Conservation (phyloP, 73 alveolate genomes). For the Paramecium caudatum region DNA sequence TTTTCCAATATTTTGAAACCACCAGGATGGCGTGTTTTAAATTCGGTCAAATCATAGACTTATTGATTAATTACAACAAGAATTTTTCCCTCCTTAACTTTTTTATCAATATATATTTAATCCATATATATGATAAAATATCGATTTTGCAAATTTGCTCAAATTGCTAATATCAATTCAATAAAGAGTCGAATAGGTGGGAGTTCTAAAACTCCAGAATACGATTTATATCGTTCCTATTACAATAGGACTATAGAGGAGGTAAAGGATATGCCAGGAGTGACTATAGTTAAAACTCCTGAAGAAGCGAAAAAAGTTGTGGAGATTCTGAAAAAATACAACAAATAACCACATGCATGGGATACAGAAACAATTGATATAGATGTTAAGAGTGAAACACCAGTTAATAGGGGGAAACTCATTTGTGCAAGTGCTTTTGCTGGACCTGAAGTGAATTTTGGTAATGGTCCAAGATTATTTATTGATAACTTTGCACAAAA, state of each 20-base stretch:
- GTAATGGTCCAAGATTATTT: slow-evolving; percentile 94
- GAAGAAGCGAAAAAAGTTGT: slow-evolving; percentile 83
- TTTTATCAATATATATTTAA: slow-evolving; percentile 35
- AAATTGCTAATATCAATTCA: background rate
- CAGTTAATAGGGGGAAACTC: slow-evolving; percentile 88
- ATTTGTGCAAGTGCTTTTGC: slow-evolving; percentile 90
- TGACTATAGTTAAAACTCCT: slow-evolving; percentile 84
- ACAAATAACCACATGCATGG: slow-evolving; percentile 92
- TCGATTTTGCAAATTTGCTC: slow-evolving; percentile 43
- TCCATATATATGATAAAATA: slow-evolving; percentile 52
- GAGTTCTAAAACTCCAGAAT: slow-evolving; percentile 61
- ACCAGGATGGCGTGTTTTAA: slow-evolving; percentile 37
- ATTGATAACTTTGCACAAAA: slow-evolving; percentile 89
- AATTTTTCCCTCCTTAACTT: background rate
- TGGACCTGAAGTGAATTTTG: slow-evolving; percentile 96
- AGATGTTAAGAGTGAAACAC: slow-evolving; percentile 86
- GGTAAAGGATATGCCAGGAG: slow-evolving; percentile 72
- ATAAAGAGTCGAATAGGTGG: slow-evolving; percentile 56
- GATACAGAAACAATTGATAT: slow-evolving; percentile 93
- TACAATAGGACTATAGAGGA: slow-evolving; percentile 3
- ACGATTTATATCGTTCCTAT: slow-evolving; percentile 53
- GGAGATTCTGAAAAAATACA: slow-evolving; percentile 74
- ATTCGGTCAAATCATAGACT: slow-evolving; percentile 49
- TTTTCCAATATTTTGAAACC: slow-evolving; percentile 49
- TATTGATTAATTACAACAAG: slow-evolving; percentile 15